Evolutionary conservation across 352 stramenopile genomes (phyloP).

Genomic region (Pythium guiyangense): DNA sequence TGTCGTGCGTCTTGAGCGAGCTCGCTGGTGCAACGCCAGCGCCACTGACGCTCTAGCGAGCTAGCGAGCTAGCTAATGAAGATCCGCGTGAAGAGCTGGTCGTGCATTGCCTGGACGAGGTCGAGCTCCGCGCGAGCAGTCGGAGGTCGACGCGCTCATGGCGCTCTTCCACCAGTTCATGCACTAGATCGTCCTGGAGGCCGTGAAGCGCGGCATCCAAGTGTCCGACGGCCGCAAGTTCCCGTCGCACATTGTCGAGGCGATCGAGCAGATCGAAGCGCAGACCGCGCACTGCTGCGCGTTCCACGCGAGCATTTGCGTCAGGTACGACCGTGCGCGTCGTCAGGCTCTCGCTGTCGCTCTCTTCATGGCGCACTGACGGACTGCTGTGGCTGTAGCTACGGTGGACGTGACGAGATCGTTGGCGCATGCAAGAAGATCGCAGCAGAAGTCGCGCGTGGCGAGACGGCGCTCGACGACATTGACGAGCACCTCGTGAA

Average conservation of each 20-base stretch:
- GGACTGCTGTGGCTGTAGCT: constrained; percentile 45
- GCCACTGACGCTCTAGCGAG: no score
- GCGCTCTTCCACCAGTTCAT: constrained; percentile 94
- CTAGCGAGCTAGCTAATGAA: constrained; percentile 85
- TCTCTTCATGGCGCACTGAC: constrained; percentile 12
- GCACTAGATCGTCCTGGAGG: constrained; percentile 89
- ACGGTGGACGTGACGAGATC: constrained; percentile 95
- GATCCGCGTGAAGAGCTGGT: constrained; percentile 86
- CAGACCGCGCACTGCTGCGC: constrained; percentile 83
- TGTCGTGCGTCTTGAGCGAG: no score
- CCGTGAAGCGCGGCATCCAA: constrained; percentile 87
- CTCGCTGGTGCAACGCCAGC: no score
- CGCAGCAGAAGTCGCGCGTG: constrained; percentile 71
- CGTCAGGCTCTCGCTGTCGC: no score
- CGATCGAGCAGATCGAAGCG: constrained; percentile 79
- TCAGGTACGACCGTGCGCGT: no score
- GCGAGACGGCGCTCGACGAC: constrained; percentile 51
- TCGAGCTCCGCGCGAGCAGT: constrained; percentile 71
- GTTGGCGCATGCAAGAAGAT: constrained; percentile 89
- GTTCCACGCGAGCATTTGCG: constrained; percentile 83
- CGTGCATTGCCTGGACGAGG: constrained; percentile 78
- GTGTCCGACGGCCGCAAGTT: constrained; percentile 80
- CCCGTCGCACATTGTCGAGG: constrained; percentile 54
- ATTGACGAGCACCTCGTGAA: constrained; percentile 81
- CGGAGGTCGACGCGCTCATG: constrained; percentile 92